These are phyloP conservation scores for Fonsecaea nubica DNA, from an alignment of 2,329 filamentous ascomycete species.

Conservation along the genomic window DNA sequence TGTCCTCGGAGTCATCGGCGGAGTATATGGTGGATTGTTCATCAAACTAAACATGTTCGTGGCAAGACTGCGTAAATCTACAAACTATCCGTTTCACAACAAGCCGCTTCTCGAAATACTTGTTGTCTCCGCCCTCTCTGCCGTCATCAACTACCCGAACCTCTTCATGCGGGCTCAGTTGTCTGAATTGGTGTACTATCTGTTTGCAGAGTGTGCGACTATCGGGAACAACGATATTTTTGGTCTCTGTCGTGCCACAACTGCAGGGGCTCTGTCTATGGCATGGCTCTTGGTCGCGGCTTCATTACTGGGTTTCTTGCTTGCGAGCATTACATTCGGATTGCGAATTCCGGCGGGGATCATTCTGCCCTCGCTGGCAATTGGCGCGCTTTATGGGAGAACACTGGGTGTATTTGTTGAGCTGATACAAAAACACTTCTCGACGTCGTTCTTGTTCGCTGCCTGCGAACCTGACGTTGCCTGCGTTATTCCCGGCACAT, in stretches of 20 bases:
- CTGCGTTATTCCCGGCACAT: constrained; percentile 92
- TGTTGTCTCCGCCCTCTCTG: constrained; percentile 79
- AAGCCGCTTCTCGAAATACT: constrained; percentile 80
- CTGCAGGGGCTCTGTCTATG: constrained; percentile 79
- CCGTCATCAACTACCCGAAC: constrained; percentile 92
- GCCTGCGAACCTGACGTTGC: constrained; percentile 83
- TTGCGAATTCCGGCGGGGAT: constrained; percentile 94
- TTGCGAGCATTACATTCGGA: constrained; percentile 88
- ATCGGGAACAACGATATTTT: constrained; percentile 79
- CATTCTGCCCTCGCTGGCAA: constrained; percentile 93
- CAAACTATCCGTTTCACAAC: constrained; percentile 51
- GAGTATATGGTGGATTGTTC: constrained; percentile 92
- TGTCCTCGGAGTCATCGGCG: constrained; percentile 84
- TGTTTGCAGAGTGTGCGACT: constrained; percentile 89
- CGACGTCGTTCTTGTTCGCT: constrained; percentile 76
- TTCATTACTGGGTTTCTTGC: constrained; percentile 79
- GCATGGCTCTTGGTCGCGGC: constrained; percentile 84
- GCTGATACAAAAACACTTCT: constrained; percentile 81
- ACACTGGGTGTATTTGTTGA: constrained; percentile 88
- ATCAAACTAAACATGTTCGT: constrained; percentile 93
- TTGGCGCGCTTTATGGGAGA: constrained; percentile 87
- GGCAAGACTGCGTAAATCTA: constrained; percentile 76
- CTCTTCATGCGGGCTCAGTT: constrained; percentile 94
- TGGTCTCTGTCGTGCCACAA: constrained; percentile 81
- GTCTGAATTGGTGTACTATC: constrained; percentile 85